Evolutionary conservation across 768 basidiomycete genomes (phyloP).

Genomic region (Mycena pura): DNA sequence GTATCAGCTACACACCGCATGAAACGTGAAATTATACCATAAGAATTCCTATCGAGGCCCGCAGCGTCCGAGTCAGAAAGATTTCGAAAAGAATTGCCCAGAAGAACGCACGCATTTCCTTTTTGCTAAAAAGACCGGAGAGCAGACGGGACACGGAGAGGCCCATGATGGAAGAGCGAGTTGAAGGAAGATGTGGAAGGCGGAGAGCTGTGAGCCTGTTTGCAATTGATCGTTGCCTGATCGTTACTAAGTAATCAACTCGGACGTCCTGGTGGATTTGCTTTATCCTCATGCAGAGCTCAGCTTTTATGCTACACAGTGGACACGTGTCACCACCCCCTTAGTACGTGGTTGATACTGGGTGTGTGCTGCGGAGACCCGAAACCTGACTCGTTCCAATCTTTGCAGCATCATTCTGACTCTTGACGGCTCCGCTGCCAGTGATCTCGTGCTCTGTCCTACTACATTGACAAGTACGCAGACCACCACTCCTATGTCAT

Average conservation of each 20-base stretch:
- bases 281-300: conserved; percentile 1
- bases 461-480: too few relatives aligned
- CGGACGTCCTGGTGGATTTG: conserved; percentile 2
- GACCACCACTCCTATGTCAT: too few relatives aligned
- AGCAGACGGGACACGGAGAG: conserved; percentile 78
- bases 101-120: conserved; percentile 92
- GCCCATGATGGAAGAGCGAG: conserved; percentile 62
- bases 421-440: conserved; percentile 1
- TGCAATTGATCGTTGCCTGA: too few relatives aligned
- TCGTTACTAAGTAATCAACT: conserved; percentile 8
- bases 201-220: too few relatives aligned
- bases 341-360: conserved; percentile 1
- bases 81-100: conserved; percentile 38
- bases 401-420: conserved; percentile 3
- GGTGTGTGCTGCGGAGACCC: background rate
- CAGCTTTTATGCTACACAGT: background rate
- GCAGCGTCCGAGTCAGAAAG: conserved; percentile 38
- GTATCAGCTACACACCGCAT: conserved; percentile 16
- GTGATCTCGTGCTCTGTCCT: background rate
- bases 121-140: conserved; percentile 92
- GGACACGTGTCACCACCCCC: background rate
- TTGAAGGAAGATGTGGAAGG: too few relatives aligned
- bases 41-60: conserved; percentile 85
- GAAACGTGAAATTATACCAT: conserved; percentile 65
- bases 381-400: conserved; percentile 1